Evolutionary conservation across 192 early-diverging fungal genomes (phyloP).

Genomic region (Coemansia sp.): DNA sequence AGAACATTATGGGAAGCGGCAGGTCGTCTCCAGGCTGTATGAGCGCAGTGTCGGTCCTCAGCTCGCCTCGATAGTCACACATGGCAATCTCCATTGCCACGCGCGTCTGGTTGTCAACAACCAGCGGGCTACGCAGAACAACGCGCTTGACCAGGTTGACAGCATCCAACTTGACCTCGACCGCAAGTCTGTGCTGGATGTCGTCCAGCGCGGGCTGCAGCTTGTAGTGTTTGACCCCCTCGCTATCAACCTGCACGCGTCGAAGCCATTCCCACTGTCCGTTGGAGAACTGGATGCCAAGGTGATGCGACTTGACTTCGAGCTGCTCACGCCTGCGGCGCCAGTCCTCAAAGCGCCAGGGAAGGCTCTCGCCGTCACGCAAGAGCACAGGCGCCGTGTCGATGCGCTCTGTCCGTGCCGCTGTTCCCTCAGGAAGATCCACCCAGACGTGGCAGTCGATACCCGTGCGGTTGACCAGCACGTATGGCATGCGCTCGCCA

Average conservation of each 20-base stretch:
- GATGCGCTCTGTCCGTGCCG: slow-evolving; percentile 47
- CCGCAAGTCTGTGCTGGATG: slow-evolving; percentile 79
- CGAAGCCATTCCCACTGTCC: slow-evolving; percentile 90
- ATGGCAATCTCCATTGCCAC: slow-evolving; percentile 78
- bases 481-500: slow-evolving; percentile 71
- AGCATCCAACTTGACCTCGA: slow-evolving; percentile 78
- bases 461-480: slow-evolving; percentile 88
- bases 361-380: slow-evolving; percentile 68
- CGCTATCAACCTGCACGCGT: slow-evolving; percentile 84
- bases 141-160: slow-evolving; percentile 87
- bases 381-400: slow-evolving; percentile 69
- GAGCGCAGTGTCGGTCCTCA: slow-evolving; percentile 30
- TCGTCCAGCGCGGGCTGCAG: slow-evolving; percentile 79
- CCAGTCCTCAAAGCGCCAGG: slow-evolving; percentile 99
- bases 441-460: slow-evolving; percentile 89
- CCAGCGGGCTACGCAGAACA: slow-evolving; percentile 80
- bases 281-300: slow-evolving; percentile 83
- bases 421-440: slow-evolving; percentile 54
- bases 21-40: slow-evolving; percentile 78
- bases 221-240: slow-evolving; percentile 77
- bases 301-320: slow-evolving; percentile 65
- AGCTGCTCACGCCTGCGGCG: slow-evolving; percentile 81
- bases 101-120: slow-evolving; percentile 80
- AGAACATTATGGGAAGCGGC: slow-evolving; percentile 82
- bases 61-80: slow-evolving; percentile 66